Evolutionary conservation across 2,329 filamentous ascomycete genomes (phyloP).

Genomic region (Trichoderma afroharzianum): DNA sequence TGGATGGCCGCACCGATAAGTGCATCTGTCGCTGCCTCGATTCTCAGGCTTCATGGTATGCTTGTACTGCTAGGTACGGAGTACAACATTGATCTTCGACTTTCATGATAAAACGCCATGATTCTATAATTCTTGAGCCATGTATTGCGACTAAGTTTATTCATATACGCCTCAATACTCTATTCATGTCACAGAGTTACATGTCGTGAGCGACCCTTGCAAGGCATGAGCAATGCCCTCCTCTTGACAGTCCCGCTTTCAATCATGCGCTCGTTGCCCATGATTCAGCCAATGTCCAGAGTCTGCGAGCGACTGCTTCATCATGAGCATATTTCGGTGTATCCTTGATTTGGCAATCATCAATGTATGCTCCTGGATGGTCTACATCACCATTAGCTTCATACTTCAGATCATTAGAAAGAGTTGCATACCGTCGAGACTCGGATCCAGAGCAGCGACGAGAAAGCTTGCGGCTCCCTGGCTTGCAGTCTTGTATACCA

Average conservation of each 20-base stretch:
- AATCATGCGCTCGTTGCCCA: neutral
- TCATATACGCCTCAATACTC: neutral
- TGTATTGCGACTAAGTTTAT: neutral
- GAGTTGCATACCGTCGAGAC: neutral
- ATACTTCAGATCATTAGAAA: accelerated
- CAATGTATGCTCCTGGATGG: neutral
- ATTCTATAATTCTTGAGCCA: neutral
- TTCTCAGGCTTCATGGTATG: neutral
- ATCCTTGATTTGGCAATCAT: neutral
- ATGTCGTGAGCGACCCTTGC: neutral
- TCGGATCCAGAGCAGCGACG: conserved; percentile 10
- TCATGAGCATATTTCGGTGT: neutral
- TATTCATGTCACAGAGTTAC: neutral
- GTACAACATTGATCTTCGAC: neutral
- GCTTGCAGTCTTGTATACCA: conserved; percentile 3
- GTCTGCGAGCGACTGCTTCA: neutral
- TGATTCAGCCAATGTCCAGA: conserved; percentile 7
- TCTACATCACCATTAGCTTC: neutral
- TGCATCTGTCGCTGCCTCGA: neutral
- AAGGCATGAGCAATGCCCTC: neutral
- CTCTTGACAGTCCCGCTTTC: neutral
- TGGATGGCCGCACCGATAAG: neutral
- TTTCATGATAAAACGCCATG: neutral
- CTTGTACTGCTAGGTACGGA: no score
- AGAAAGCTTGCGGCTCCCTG: conserved; percentile 16